Evolutionary conservation across 2,329 filamentous ascomycete species (phyloP).

Genomic region (Aspergillaceae sp.): DNA sequence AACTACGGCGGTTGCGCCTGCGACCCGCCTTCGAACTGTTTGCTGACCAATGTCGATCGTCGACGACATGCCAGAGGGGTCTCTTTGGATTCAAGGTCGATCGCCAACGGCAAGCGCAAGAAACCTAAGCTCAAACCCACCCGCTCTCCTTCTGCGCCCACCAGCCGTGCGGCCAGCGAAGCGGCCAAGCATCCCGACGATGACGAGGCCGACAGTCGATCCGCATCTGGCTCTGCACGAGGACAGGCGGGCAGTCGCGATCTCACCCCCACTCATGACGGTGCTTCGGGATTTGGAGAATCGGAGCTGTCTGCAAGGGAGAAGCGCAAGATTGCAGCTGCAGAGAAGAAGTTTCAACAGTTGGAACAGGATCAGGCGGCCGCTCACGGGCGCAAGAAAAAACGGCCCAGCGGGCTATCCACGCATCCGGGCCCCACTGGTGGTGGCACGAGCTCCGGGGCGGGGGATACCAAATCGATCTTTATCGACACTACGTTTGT

Average conservation of each 20-base stretch:
- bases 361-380: slow-evolving; percentile 47
- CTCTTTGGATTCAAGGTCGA: slow-evolving; percentile 30
- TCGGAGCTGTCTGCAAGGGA: slow-evolving; percentile 54
- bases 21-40: slow-evolving; percentile 28
- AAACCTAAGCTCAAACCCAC: slow-evolving; percentile 39
- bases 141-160: slow-evolving; percentile 48
- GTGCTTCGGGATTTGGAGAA: slow-evolving; percentile 42
- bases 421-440: slow-evolving; percentile 42
- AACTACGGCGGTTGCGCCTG: slow-evolving; percentile 45
- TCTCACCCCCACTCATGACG: slow-evolving; percentile 47
- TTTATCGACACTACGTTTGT: slow-evolving; percentile 20
- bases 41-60: slow-evolving; percentile 37
- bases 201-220: slow-evolving; percentile 50
- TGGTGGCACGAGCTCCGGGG: slow-evolving; percentile 22
- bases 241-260: slow-evolving; percentile 52
- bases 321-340: slow-evolving; percentile 54
- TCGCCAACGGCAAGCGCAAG: slow-evolving; percentile 38
- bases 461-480: slow-evolving; percentile 24
- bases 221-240: slow-evolving; percentile 49
- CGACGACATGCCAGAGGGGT: slow-evolving; percentile 26
- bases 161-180: slow-evolving; percentile 55
- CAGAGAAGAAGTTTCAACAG: slow-evolving; percentile 54
- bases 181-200: slow-evolving; percentile 44
- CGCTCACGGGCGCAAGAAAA: slow-evolving; percentile 43
- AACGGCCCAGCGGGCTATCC: slow-evolving; percentile 49